A percentile compares a stretch with the other conserved stretches of the same genome.
Conservation (phyloP, 2,329 filamentous ascomycete genomes). For the Cladosporium sp. region DNA sequence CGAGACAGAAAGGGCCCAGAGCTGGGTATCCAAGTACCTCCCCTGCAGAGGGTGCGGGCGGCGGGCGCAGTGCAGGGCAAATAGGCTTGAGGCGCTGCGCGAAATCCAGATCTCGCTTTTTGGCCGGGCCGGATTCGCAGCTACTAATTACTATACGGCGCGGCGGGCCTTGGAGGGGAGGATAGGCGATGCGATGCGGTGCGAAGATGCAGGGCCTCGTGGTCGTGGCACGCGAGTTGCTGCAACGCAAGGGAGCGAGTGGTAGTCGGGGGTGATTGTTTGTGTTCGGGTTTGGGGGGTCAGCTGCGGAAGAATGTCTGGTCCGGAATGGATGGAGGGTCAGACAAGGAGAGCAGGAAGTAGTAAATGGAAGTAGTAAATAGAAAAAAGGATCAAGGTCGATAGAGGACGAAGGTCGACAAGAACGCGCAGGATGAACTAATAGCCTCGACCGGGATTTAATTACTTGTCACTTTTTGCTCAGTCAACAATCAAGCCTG, state of each 20-base stretch:
- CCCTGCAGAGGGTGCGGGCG: slow-evolving; percentile 7
- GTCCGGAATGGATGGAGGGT: neutral
- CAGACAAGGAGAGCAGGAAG: too few species aligned
- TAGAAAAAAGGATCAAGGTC: too few species aligned
- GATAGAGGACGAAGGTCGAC: too few species aligned
- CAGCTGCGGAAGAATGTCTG: neutral
- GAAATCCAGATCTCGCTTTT: slow-evolving; percentile 8
- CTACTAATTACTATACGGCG: neutral
- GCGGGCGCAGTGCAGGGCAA: neutral
- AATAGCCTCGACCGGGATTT: too few species aligned
- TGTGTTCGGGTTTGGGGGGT: neutral
- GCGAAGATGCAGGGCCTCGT: neutral
- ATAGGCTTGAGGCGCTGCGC: neutral
- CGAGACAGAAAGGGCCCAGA: neutral
- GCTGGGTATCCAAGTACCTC: neutral
- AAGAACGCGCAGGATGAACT: too few species aligned
- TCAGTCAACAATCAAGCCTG: too few species aligned
- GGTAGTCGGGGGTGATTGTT: too few species aligned
- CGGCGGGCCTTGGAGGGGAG: too few species aligned
- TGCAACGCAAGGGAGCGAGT: too few species aligned
- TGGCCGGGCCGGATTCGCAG: slow-evolving; percentile 7
- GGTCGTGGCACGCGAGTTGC: neutral
- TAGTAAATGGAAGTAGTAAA: too few species aligned
- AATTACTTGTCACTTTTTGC: too few species aligned
- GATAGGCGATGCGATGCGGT: too few species aligned